A percentile compares a stretch with the other conserved stretches of the same genome.
phyloP scores from a whole-genome alignment of 2,329 filamentous ascomycete species.

The Xylaria sp. region DNA sequence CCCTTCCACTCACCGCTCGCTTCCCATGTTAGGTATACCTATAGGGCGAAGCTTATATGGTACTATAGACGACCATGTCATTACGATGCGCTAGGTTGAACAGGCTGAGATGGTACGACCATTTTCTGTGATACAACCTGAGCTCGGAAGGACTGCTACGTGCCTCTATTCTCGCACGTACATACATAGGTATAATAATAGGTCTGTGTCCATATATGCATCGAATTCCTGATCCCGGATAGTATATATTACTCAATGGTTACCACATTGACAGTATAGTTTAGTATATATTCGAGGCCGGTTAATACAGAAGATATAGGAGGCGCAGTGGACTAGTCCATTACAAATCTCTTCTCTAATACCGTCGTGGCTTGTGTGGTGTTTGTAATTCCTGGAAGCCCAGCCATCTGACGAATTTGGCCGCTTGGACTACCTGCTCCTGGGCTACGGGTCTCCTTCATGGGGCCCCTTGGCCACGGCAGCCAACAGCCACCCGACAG shows the following conservation, averaged over 20 bases:
- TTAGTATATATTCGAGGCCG: background rate
- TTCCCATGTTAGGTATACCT: background rate
- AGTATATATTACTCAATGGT: background rate
- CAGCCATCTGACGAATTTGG: conserved; percentile 4
- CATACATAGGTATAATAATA: background rate
- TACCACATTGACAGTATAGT: background rate
- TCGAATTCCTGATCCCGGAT: background rate
- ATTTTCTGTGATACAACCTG: background rate
- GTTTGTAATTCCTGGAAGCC: background rate
- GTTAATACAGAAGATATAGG: background rate
- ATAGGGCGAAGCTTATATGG: conserved; percentile 8
- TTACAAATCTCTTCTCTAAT: background rate
- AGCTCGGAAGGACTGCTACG: background rate
- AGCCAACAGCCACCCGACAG: conserved; percentile 35
- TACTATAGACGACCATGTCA: background rate
- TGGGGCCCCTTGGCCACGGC: conserved; percentile 13
- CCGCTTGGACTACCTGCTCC: conserved; percentile 6
- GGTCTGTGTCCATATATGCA: background rate
- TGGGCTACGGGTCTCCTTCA: conserved; percentile 1
- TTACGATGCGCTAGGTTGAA: background rate
- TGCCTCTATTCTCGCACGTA: background rate
- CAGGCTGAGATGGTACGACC: conserved; percentile 2
- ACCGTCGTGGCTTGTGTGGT: background rate
- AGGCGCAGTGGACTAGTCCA: background rate
- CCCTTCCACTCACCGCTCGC: conserved; percentile 24